Conservation (phyloP, 768 basidiomycete genomes). For the Candolleomyces aberdarensis region DNA sequence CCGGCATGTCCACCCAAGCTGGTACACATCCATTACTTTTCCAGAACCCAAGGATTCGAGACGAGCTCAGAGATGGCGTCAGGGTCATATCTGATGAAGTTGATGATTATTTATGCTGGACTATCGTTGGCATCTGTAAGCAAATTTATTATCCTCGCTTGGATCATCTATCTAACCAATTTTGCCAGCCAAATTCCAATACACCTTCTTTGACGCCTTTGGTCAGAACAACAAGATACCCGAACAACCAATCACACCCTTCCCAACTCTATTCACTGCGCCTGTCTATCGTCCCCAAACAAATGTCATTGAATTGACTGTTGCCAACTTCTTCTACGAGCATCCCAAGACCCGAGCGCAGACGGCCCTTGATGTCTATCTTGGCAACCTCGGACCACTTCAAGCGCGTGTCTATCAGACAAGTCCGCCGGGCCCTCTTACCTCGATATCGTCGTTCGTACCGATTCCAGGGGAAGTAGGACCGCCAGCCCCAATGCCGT, state of each 20-base stretch:
- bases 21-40: slow-evolving; percentile 82
- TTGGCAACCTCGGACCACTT: slow-evolving; percentile 87
- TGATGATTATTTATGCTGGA: slow-evolving; percentile 95
- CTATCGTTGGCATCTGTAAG: slow-evolving; percentile 92
- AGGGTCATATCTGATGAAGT: slow-evolving; percentile 81
- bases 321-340: slow-evolving; percentile 86
- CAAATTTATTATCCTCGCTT: slow-evolving; percentile 13
- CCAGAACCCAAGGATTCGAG: slow-evolving; percentile 74
- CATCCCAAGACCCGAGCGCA: slow-evolving; percentile 62
- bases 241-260: slow-evolving; percentile 80
- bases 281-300: slow-evolving; percentile 69
- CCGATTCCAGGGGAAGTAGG: slow-evolving; percentile 25
- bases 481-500: slow-evolving; percentile 28
- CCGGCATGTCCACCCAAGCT: slow-evolving; percentile 71
- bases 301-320: slow-evolving; percentile 78
- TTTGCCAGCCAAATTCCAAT: slow-evolving; percentile 81
- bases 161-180: slow-evolving; percentile 14
- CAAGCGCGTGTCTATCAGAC: slow-evolving; percentile 75
- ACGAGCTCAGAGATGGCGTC: slow-evolving; percentile 77
- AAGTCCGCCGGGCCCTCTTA: slow-evolving; percentile 64
- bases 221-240: slow-evolving; percentile 77
- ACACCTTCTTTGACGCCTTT: slow-evolving; percentile 90
- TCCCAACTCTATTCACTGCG: slow-evolving; percentile 81
- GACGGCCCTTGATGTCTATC: slow-evolving; percentile 81
- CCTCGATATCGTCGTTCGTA: slow-evolving; percentile 60